These are phyloP conservation scores for Calonectria montana DNA, from an alignment of 2,329 filamentous ascomycete species.

Conservation along the genomic window DNA sequence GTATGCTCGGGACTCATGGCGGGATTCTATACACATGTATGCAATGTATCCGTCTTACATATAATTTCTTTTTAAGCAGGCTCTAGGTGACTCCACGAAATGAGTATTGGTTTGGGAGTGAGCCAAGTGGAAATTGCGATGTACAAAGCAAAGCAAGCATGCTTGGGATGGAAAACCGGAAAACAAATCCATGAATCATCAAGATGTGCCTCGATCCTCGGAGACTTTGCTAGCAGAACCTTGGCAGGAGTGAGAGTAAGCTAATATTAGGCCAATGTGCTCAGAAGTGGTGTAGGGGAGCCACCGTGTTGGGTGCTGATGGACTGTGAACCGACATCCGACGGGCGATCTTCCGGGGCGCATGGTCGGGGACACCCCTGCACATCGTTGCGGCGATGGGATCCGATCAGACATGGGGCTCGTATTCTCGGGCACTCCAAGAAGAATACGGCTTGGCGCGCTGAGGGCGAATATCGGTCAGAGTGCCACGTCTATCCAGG, in stretches of 20 bases:
- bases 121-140: neutral
- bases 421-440: neutral
- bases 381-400: neutral
- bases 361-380: neutral
- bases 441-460: neutral
- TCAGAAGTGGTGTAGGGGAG: neutral
- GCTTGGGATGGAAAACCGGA: neutral
- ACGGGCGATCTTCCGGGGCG: neutral
- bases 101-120: neutral
- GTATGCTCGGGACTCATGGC: neutral
- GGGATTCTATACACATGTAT: neutral
- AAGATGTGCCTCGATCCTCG: neutral
- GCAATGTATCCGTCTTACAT: neutral
- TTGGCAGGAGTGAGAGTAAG: neutral
- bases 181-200: neutral
- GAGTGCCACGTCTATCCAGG: neutral
- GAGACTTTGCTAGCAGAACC: neutral
- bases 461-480: neutral
- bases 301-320: neutral
- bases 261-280: neutral
- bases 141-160: neutral
- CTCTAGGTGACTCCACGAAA: neutral
- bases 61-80: neutral
- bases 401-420: neutral
- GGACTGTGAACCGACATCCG: neutral